Evolutionary conservation across 2,329 filamentous ascomycete species (phyloP).

Genomic region (Colletotrichum falcatum): DNA sequence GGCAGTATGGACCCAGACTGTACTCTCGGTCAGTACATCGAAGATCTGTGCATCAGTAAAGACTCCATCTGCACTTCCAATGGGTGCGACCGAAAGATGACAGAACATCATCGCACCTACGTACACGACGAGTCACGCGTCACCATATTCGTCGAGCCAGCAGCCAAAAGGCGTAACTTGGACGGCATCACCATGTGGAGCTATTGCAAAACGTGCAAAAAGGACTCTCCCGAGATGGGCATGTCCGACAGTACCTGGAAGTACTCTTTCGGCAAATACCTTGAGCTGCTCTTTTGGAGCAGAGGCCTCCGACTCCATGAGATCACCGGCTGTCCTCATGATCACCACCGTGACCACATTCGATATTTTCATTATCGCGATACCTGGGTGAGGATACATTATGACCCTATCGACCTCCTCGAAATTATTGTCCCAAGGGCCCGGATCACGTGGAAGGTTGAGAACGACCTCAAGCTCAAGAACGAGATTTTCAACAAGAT

Average conservation of each 20-base stretch:
- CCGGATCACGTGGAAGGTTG: conserved; percentile 96
- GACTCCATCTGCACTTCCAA: conserved; percentile 84
- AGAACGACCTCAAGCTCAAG: conserved; percentile 90
- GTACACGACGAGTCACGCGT: conserved; percentile 96
- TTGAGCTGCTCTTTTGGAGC: conserved; percentile 98
- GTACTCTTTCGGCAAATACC: conserved; percentile 97
- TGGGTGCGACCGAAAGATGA: conserved; percentile 88
- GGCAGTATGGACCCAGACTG: conserved; percentile 84
- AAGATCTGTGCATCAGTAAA: conserved; percentile 84
- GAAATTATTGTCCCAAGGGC: conserved; percentile 94
- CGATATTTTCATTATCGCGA: conserved; percentile 93
- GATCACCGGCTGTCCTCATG: conserved; percentile 82
- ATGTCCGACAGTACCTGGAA: conserved; percentile 98
- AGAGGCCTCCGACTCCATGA: conserved; percentile 80
- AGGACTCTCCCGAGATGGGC: conserved; percentile 87
- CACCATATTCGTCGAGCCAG: conserved; percentile 83
- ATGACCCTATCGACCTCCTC: conserved; percentile 90
- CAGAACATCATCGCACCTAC: conserved; percentile 94
- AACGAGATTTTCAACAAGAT: conserved; percentile 89
- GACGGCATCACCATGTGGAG: conserved; percentile 96
- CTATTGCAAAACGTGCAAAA: conserved; percentile 90
- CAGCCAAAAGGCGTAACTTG: conserved; percentile 60
- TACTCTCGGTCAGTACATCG: conserved; percentile 93
- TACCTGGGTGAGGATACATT: conserved; percentile 88
- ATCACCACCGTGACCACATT: conserved; percentile 91